phyloP scores from a whole-genome alignment of 345 rosid species.

The Eucalyptus shirleyi region DNA sequence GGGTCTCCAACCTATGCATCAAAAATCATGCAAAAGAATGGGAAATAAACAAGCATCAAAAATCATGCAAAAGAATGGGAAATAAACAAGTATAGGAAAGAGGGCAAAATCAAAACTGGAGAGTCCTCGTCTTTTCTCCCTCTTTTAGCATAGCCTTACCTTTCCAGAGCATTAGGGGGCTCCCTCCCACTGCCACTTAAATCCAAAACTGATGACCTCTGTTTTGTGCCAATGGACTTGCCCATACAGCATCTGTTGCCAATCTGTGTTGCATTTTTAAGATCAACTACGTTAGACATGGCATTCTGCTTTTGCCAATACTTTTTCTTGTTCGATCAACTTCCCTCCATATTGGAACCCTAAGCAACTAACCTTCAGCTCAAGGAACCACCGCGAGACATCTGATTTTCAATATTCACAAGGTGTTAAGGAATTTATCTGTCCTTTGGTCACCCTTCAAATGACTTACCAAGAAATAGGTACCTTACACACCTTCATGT shows the following conservation, averaged over 20 bases:
- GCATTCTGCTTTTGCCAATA: not conserved
- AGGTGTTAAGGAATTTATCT: not conserved
- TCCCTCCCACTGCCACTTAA: not conserved
- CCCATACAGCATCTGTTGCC: not conserved
- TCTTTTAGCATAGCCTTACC: not conserved
- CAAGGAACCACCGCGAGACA: not conserved
- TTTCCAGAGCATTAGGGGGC: not conserved
- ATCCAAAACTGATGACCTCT: not conserved
- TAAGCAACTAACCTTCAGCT: not conserved
- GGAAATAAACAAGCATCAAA: not conserved
- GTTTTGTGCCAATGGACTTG: not conserved
- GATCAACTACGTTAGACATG: not conserved
- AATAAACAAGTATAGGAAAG: not conserved
- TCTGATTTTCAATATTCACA: not conserved
- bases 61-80: not conserved
- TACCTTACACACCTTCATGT: not conserved
- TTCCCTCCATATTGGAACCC: not conserved
- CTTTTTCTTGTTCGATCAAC: not conserved
- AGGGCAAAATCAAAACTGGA: not conserved
- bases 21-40: not conserved
- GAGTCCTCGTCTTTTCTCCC: not conserved
- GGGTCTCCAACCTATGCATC: not conserved
- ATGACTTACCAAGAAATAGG: not conserved
- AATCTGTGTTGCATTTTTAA: not conserved
- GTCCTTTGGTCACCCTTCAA: not conserved